Base-by-base conservation (phyloP, 345 rosid genomes). In the Moringa oleifera region DNA sequence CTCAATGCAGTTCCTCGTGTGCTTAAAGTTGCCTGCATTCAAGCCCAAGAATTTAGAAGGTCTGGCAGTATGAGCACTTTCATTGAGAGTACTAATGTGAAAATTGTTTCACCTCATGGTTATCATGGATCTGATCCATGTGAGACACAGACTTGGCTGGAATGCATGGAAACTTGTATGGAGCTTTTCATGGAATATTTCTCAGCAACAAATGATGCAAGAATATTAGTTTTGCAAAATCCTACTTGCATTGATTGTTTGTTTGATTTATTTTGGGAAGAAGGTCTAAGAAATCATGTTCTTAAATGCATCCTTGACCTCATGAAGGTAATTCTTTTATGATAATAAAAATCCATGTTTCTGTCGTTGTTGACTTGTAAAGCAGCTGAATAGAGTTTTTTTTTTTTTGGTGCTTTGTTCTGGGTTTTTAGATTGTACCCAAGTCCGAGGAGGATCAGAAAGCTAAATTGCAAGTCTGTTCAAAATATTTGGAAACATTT, bases 191-290 rank as follows among this genome's bases (percentile, higher is more conserved):
- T 72, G 15, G 87, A 81, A 68, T 89, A 87, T 80, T 74, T 82
- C 51, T 80, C 79, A 1, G 58, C 76, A 36, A 73, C 83, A 36
- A 85, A 80, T 75, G 90, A 83, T 59, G 91, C 88, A 51, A 81
- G 71, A 67, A 59, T 60, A 73, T 72, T 77, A 66, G 74, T 89
- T 74, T 81, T 92, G 83, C 77, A 61, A 68, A 81, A 82, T 68
- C 68, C 75, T 8, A 70, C 74, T 37, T 83, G 91, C 33, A 74
- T 92, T 65, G 95, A 92, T 71, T 87, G 80, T 73, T 77, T 92
- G 58, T 92, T 92, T 81, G 90, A 84, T 68, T 82, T 92, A 63
- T 92, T 92, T 73, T 89, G 98, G 98, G 95, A 84, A 73, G 90
- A 81, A 70, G 58, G 78, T 33, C 71, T 84, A 73, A 84, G 93